Evolutionary conservation across 225 moss, liverwort and hornwort genomes (phyloP).

Genomic region (Physcomitrellopsis africana): DNA sequence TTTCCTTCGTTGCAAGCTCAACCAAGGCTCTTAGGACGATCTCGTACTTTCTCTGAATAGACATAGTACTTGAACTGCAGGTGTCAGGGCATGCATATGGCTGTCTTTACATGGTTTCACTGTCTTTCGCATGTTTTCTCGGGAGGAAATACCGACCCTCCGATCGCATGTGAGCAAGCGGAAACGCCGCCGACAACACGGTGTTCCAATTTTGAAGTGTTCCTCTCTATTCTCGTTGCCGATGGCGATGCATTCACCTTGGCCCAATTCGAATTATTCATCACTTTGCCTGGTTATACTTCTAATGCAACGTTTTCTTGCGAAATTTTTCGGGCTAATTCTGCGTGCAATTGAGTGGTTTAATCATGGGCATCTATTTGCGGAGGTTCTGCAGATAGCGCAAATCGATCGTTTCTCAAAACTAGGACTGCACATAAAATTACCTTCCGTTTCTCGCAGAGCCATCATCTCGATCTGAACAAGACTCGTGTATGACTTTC

Average conservation of each 20-base stretch:
- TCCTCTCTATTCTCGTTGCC: not conserved
- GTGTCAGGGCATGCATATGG: not conserved
- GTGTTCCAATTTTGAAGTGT: not conserved
- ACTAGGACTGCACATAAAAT: not conserved
- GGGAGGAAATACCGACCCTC: conserved; percentile 7
- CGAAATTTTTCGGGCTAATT: too few relatives aligned
- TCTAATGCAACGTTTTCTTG: too few relatives aligned
- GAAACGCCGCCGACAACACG: not conserved
- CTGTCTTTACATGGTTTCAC: conserved; percentile 1
- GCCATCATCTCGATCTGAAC: too few relatives aligned
- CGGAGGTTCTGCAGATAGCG: not conserved
- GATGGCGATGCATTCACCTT: too few relatives aligned
- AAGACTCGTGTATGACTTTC: too few relatives aligned
- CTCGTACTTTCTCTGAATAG: not conserved
- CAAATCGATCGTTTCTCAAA: not conserved
- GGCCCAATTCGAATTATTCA: too few relatives aligned
- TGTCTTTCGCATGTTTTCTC: not conserved
- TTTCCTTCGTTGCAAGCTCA: too few relatives aligned
- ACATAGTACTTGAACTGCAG: not conserved
- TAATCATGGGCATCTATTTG: not conserved
- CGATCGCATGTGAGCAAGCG: not conserved
- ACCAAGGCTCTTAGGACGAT: not conserved
- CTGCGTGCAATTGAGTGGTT: too few relatives aligned
- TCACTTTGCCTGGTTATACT: too few relatives aligned
- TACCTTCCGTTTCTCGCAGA: not conserved